These are phyloP conservation scores for Xylaria sp. DNA, from an alignment of 2,329 filamentous ascomycete genomes.

Conservation along the genomic window DNA sequence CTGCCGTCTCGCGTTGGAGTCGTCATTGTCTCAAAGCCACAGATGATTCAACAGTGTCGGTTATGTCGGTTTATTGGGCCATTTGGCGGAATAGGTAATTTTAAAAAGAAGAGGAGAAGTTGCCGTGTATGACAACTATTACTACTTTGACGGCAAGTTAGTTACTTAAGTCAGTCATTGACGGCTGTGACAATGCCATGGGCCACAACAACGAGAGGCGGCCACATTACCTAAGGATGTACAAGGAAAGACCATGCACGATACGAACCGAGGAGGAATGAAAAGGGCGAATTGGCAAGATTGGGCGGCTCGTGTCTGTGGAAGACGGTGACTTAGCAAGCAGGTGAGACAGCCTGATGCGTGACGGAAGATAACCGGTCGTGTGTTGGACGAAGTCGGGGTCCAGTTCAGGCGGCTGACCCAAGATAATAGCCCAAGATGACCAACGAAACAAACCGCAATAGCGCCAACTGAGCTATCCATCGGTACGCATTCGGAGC, in stretches of 20 bases:
- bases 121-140: background rate
- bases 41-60: conserved; percentile 9
- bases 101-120: background rate
- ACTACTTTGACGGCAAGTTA: background rate
- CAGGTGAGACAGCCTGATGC: conserved; percentile 23
- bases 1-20: conserved; percentile 54
- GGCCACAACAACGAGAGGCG: conserved; percentile 3
- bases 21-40: conserved; percentile 43
- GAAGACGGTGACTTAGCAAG: conserved; percentile 15
- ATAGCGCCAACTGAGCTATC: conserved; percentile 7
- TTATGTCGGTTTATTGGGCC: conserved; percentile 25
- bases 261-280: background rate
- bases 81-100: conserved; percentile 5
- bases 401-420: conserved; percentile 28
- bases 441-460: conserved; percentile 5
- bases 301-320: conserved; percentile 4
- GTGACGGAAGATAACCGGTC: conserved; percentile 8
- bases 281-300: background rate
- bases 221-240: background rate
- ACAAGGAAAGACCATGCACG: conserved; percentile 6
- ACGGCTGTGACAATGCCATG: background rate
- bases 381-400: conserved; percentile 30
- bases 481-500: conserved; percentile 19
- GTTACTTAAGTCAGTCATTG: conserved; percentile 6
- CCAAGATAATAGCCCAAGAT: conserved; percentile 17